A percentile compares a stretch with the other conserved stretches of the same genome.
Evolutionary conservation across 805 yeast species (phyloP).

Genomic region (Saturnispora dispora): DNA sequence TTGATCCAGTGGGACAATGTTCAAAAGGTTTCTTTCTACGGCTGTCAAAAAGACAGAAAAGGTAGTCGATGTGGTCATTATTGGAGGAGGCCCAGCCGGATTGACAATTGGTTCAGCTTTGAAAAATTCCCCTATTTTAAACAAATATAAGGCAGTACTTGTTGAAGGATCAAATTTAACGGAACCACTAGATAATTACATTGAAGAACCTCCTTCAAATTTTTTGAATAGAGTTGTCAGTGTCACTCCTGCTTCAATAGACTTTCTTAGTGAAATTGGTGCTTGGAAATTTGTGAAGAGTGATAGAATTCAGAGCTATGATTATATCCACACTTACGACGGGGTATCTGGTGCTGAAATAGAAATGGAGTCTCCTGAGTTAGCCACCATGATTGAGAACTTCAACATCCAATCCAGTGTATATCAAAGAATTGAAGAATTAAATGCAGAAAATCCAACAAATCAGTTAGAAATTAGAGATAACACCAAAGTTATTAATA

Average conservation of each 20-base stretch:
- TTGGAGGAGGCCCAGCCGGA: conserved; percentile 98
- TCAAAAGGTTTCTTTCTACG: conserved; percentile 23
- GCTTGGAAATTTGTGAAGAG: conserved; percentile 62
- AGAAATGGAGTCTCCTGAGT: conserved; percentile 56
- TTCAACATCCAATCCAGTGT: conserved; percentile 74
- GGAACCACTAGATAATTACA: conserved; percentile 40
- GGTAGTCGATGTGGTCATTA: conserved; percentile 62
- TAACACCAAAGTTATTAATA: conserved; percentile 56
- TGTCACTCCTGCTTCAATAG: conserved; percentile 72
- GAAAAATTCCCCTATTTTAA: conserved; percentile 55
- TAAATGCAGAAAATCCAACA: conserved; percentile 23
- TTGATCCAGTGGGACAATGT: conserved; percentile 6
- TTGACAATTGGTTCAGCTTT: conserved; percentile 76
- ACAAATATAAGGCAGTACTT: conserved; percentile 50
- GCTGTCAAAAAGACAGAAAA: conserved; percentile 10
- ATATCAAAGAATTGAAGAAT: conserved; percentile 41
- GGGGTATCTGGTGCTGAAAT: conserved; percentile 64
- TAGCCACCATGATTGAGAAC: conserved; percentile 86
- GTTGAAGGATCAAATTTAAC: conserved; percentile 62
- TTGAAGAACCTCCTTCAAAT: conserved; percentile 33
- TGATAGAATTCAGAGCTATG: conserved; percentile 72
- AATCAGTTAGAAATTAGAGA: conserved; percentile 41
- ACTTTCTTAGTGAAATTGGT: conserved; percentile 58
- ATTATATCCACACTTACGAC: conserved; percentile 79
- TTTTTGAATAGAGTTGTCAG: conserved; percentile 79